These are phyloP conservation scores for Populus deltoides DNA, from an alignment of 345 rosid genomes.

Conservation along the genomic window DNA sequence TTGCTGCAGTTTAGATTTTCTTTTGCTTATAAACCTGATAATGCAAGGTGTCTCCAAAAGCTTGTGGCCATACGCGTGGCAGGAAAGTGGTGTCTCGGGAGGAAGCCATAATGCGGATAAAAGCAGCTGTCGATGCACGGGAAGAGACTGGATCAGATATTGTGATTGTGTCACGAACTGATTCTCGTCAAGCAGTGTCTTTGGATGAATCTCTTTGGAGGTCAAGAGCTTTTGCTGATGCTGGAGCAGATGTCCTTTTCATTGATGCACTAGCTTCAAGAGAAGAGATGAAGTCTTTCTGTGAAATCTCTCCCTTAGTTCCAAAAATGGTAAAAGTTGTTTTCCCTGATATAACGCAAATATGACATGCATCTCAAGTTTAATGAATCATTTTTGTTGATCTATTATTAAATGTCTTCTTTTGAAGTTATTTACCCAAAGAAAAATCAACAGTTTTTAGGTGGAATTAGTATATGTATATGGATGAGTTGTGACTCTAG, in stretches of 20 bases:
- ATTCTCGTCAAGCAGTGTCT: slow-evolving; percentile 79
- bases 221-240: slow-evolving; percentile 87
- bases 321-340: slow-evolving; percentile 73
- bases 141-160: slow-evolving; percentile 70
- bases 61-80: slow-evolving; percentile 60
- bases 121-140: slow-evolving; percentile 87
- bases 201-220: slow-evolving; percentile 78
- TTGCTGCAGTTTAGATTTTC: slow-evolving; percentile 4
- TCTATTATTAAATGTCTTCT: neutral
- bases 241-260: slow-evolving; percentile 89
- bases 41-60: slow-evolving; percentile 71
- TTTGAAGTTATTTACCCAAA: neutral
- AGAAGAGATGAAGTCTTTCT: slow-evolving; percentile 94
- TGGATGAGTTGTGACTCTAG: too few relatives aligned
- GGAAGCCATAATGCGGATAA: slow-evolving; percentile 77
- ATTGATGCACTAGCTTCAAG: slow-evolving; percentile 71
- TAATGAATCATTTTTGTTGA: neutral
- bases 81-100: slow-evolving; percentile 83
- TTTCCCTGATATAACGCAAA: slow-evolving; percentile 4
- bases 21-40: slow-evolving; percentile 20
- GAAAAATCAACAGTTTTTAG: neutral
- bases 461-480: neutral
- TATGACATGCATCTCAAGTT: slow-evolving; percentile 1
- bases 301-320: slow-evolving; percentile 66
- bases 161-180: slow-evolving; percentile 78